Evolutionary conservation across 345 rosid genomes (phyloP).

Genomic region (Mangifera indica): DNA sequence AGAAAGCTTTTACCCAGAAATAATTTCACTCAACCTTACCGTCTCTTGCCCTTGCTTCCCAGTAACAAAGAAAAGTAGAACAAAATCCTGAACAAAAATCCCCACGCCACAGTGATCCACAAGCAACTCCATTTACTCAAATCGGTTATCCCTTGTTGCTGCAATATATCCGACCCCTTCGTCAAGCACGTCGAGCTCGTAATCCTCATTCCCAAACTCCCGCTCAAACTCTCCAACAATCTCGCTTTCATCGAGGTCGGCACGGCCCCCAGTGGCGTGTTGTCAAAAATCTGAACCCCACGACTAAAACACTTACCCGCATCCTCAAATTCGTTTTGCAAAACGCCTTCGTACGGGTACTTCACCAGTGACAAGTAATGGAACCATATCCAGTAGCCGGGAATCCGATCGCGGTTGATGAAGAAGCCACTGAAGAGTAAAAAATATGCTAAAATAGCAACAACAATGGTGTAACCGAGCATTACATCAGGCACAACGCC

Average conservation of each 20-base stretch:
- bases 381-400: conserved; percentile 91
- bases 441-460: conserved; percentile 87
- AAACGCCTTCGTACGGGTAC: conserved; percentile 84
- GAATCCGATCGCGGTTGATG: conserved; percentile 83
- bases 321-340: conserved; percentile 74
- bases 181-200: conserved; percentile 81
- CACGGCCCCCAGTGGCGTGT: conserved; percentile 63
- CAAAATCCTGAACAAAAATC: conserved; percentile 78
- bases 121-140: conserved; percentile 81
- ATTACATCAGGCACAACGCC: conserved; percentile 92
- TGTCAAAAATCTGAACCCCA: conserved; percentile 86
- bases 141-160: conserved; percentile 67
- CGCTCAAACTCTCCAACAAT: conserved; percentile 51
- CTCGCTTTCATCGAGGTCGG: conserved; percentile 47
- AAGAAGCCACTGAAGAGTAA: conserved; percentile 93
- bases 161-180: conserved; percentile 62
- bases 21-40: conserved; percentile 25
- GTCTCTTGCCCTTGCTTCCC: conserved; percentile 93
- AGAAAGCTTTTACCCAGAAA: no score
- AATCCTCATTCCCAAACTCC: conserved; percentile 53
- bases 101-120: conserved; percentile 80
- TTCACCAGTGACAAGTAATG: conserved; percentile 89
- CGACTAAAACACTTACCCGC: conserved; percentile 66
- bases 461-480: conserved; percentile 91
- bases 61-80: conserved; percentile 75